A percentile compares a stretch with the other conserved stretches of the same genome.
Evolutionary conservation across 192 early-diverging fungal species (phyloP).

Genomic region (Dissophora ornata): DNA sequence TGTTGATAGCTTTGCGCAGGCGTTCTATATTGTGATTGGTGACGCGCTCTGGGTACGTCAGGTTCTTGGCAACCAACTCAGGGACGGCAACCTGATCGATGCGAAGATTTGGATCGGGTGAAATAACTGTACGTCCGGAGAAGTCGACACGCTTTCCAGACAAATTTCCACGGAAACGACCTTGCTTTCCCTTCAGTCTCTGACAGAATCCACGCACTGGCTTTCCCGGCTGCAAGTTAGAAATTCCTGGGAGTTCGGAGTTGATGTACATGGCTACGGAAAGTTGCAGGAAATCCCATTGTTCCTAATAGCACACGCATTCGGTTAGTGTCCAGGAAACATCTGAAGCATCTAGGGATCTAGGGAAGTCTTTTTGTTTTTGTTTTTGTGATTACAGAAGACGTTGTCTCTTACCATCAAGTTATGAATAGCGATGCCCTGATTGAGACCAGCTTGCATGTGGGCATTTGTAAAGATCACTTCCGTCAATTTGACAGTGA

Average conservation of each 20-base stretch:
- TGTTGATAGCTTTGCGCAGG: constrained; percentile 78
- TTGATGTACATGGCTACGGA: constrained; percentile 97
- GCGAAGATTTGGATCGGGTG: constrained; percentile 97
- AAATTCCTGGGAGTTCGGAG: constrained; percentile 92
- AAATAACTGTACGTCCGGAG: constrained; percentile 98
- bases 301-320: constrained; percentile 75
- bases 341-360: too few species aligned
- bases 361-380: too few species aligned
- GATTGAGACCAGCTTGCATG: constrained; percentile 72
- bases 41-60: constrained; percentile 98
- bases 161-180: constrained; percentile 98
- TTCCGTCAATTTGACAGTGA: constrained; percentile 95
- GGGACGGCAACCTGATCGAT: constrained; percentile 97
- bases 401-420: constrained; percentile 67
- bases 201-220: constrained; percentile 91
- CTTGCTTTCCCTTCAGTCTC: constrained; percentile 98
- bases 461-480: constrained; percentile 91
- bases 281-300: constrained; percentile 96
- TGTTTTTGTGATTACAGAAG: not conserved
- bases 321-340: too few species aligned
- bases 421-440: constrained; percentile 72
- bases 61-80: constrained; percentile 84
- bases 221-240: constrained; percentile 70
- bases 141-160: constrained; percentile 99
- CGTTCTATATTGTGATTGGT: constrained; percentile 87